A percentile compares a stretch with the other conserved stretches of the same genome.
Conservation (phyloP, 148 eudicot species). For the Drosera capensis region DNA sequence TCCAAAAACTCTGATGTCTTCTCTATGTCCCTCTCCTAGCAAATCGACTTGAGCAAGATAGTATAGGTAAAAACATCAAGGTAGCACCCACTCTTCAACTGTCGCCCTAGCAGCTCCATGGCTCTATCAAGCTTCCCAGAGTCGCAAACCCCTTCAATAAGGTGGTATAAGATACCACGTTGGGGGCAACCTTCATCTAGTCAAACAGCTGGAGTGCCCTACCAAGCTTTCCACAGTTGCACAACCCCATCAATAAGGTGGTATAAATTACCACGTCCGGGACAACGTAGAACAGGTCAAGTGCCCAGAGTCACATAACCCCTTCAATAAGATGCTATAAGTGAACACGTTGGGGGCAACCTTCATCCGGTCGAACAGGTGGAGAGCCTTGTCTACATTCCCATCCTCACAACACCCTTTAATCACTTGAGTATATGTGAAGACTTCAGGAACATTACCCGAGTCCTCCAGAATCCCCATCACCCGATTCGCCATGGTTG, state of each 20-base stretch:
- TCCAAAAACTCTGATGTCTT: slow-evolving; percentile 59
- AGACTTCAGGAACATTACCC: slow-evolving; percentile 66
- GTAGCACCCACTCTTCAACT: slow-evolving; percentile 37
- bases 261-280: too few species aligned
- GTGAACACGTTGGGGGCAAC: slow-evolving; percentile 50
- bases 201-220: too few species aligned
- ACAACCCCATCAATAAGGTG: too few species aligned
- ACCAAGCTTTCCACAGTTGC: too few species aligned
- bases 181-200: too few species aligned
- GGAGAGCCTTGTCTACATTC: slow-evolving; percentile 41
- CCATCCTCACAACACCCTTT: slow-evolving; percentile 59
- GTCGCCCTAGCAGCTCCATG: slow-evolving; percentile 43
- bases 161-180: too few species aligned
- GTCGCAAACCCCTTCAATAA: too few species aligned
- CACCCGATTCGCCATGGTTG: slow-evolving; percentile 53
- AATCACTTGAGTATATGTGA: slow-evolving; percentile 53
- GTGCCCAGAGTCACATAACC: too few species aligned
- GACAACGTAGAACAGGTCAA: too few species aligned
- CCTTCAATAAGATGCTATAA: too few species aligned
- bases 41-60: slow-evolving; percentile 58
- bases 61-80: slow-evolving; percentile 70
- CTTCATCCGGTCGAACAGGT: slow-evolving; percentile 47
- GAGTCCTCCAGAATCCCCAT: slow-evolving; percentile 57
- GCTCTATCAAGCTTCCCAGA: too few species aligned
- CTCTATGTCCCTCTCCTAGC: slow-evolving; percentile 50